Conservation (phyloP, 495 filamentous ascomycete species). For the Penicillium canariense region DNA sequence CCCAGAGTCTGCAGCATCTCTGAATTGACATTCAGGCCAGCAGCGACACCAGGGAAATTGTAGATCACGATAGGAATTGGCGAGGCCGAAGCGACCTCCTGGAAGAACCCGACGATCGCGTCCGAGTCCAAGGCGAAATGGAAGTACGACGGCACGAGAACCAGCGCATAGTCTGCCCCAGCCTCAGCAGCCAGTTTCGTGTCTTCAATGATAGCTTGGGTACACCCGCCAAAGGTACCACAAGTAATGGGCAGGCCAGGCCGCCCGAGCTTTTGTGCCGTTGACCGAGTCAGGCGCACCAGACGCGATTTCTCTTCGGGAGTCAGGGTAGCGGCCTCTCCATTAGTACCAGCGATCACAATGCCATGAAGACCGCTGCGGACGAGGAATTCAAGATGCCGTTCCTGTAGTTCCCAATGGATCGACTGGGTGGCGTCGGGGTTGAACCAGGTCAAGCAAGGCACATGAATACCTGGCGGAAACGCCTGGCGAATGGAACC, state of each 20-base stretch:
- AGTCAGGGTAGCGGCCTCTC: constrained; percentile 30
- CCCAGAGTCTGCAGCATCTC: constrained; percentile 13
- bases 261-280: constrained; percentile 17
- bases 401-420: constrained; percentile 32
- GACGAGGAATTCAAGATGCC: constrained; percentile 32
- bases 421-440: constrained; percentile 30
- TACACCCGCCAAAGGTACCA: constrained; percentile 19
- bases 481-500: constrained; percentile 17
- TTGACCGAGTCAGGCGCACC: constrained; percentile 18
- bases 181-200: constrained; percentile 24
- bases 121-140: constrained; percentile 51
- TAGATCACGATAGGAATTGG: constrained; percentile 81
- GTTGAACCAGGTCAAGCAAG: constrained; percentile 35
- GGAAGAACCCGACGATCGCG: constrained; percentile 66
- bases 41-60: constrained; percentile 74
- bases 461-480: constrained; percentile 35
- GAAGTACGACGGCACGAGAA: constrained; percentile 76
- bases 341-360: constrained; percentile 36
- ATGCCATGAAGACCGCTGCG: constrained; percentile 32
- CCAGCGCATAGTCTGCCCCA: constrained; percentile 74
- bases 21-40: constrained; percentile 62
- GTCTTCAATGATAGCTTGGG: constrained; percentile 13
- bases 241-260: constrained; percentile 28
- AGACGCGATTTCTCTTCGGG: constrained; percentile 26
- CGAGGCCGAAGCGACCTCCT: constrained; percentile 63